These are phyloP conservation scores for Jatropha podagrica DNA, from an alignment of 441 rosid genomes.

Conservation along the genomic window DNA sequence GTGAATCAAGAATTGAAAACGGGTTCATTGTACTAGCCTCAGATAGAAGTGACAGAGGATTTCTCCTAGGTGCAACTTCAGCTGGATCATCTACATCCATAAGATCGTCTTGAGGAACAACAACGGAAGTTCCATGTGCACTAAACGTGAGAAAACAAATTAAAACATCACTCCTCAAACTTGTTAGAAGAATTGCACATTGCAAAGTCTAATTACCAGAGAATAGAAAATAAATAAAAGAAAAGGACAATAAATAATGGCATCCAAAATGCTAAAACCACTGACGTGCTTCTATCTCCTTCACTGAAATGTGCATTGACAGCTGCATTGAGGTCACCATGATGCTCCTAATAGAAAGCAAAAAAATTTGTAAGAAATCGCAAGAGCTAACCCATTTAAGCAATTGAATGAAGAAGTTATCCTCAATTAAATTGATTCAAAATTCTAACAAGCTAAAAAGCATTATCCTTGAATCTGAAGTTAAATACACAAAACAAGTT, in stretches of 20 bases:
- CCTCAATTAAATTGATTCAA: conserved; percentile 1
- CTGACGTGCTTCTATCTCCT: conserved; percentile 73
- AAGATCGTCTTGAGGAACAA: conserved; percentile 51
- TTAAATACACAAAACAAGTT: background rate
- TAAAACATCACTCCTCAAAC: background rate
- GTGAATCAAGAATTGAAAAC: conserved; percentile 54
- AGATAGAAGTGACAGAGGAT: conserved; percentile 41
- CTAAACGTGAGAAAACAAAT: conserved; percentile 33
- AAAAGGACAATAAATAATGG: background rate
- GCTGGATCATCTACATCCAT: conserved; percentile 89
- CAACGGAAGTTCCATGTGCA: conserved; percentile 33
- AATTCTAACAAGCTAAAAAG: background rate
- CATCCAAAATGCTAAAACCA: conserved; percentile 16
- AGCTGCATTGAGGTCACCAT: conserved; percentile 91
- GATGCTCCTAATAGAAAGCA: conserved; percentile 63
- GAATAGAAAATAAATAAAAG: conserved; percentile 3
- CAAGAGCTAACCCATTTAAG: conserved; percentile 9
- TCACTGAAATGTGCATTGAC: conserved; percentile 85
- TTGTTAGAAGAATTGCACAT: background rate
- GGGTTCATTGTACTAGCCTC: conserved; percentile 39
- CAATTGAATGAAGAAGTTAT: conserved; percentile 8
- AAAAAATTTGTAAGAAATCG: conserved; percentile 14
- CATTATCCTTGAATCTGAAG: background rate
- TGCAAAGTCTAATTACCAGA: background rate
- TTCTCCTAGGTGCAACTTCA: conserved; percentile 33